Conservation (phyloP, 75 land plant species). For the Pinus taeda region DNA sequence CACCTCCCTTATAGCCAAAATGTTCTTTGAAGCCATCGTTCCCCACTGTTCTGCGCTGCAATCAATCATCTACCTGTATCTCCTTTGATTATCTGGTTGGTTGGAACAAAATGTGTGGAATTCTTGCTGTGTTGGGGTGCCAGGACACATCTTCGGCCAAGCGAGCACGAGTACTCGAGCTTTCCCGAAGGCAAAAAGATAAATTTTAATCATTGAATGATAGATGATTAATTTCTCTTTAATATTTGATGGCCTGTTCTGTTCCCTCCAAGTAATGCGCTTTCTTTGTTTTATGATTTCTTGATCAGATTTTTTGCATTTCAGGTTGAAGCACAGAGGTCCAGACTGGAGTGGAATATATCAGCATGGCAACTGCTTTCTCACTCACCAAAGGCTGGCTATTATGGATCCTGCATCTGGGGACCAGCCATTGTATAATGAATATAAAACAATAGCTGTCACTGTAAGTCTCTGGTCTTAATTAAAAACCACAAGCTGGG, state of each 20-base stretch:
- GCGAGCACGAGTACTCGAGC: slow-evolving; percentile 77
- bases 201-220: no score
- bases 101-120: slow-evolving; percentile 73
- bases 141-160: slow-evolving; percentile 63
- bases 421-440: slow-evolving; percentile 93
- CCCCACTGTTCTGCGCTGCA: no score
- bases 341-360: slow-evolving; percentile 98
- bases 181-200: slow-evolving; percentile 64
- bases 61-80: no score
- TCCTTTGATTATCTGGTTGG: no score
- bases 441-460: slow-evolving; percentile 82
- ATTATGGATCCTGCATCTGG: slow-evolving; percentile 97
- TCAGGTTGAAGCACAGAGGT: slow-evolving; percentile 90
- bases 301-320: background rate
- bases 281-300: no score
- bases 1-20: no score
- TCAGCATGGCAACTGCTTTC: slow-evolving; percentile 51
- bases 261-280: no score
- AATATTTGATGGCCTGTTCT: no score
- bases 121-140: slow-evolving; percentile 82
- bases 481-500: no score
- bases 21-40: slow-evolving; percentile 29
- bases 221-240: no score
- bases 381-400: slow-evolving; percentile 93
- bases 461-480: slow-evolving; percentile 44